Base-by-base conservation (phyloP, 2,329 filamentous ascomycete genomes). In the Penicillium hordei region DNA sequence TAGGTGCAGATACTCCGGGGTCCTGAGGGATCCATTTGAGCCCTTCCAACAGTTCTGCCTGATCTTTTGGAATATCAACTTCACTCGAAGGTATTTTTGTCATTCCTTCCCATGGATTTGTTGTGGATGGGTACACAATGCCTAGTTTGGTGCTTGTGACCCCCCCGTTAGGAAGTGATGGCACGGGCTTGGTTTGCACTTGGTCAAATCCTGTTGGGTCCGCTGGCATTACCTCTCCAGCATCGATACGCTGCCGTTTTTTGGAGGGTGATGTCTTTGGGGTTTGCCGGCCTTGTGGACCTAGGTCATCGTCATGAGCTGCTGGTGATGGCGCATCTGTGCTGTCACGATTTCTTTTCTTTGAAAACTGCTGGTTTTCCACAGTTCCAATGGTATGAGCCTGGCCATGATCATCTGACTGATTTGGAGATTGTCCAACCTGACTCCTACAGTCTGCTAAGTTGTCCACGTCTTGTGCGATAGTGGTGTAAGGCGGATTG, bases 11-110 rank as follows among this genome's bases (percentile, higher is more conserved):
- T 15, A 65, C 59, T 15, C 72, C 72, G 1, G 68, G 48, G n/a
- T 61, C 57, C n/a, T 73, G 68, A 38, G 75, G 73, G 51, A 76
- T 63, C 75, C 72, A 75, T 55, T 48, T 59, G 6, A 71, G 59
- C 12, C 74, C 68, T 6, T 79, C 75, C 1, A 88, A 70, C 5
- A 87, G 71, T 9, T 72, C 63, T 43, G 70, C 66, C 63, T 88
- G 86, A 17, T 81, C 75, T 27, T 68, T 72, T 2, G 81, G 76
- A 51, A 84, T 80, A 25, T 65, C 72, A 33, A 81, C 68, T 62
- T 82, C 78, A 43, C 65, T 70, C 19, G 71, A 72, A 31, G 72
- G 69, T 53, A 84, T 78, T 19, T 64, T 70, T 33, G 66, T 70
- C 63, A 72, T 69, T 34, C 67, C 65, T 58, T 68, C 50, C 73